These are phyloP conservation scores for Allium sativum DNA, from an alignment of 106 monocot genomes.

Conservation along the genomic window DNA sequence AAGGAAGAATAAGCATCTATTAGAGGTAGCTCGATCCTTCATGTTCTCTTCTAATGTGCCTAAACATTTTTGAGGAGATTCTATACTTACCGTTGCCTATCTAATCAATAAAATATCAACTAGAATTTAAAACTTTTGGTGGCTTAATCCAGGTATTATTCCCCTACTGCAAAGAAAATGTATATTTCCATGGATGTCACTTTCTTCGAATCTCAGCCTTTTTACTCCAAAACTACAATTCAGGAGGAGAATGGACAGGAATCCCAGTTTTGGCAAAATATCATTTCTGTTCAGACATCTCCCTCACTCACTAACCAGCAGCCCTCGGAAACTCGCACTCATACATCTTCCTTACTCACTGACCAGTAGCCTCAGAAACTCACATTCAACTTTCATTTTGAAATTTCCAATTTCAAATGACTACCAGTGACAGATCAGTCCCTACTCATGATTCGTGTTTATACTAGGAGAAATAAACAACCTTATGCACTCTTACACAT, in stretches of 20 bases:
- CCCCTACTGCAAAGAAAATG: background rate
- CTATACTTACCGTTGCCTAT: conserved; percentile 1
- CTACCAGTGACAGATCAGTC: too few species aligned
- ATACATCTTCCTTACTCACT: too few species aligned
- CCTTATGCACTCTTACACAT: too few species aligned
- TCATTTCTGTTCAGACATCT: background rate
- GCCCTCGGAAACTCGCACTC: background rate
- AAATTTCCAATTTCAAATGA: too few species aligned
- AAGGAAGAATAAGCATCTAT: background rate
- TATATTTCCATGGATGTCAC: conserved; percentile 6
- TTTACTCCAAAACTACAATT: conserved; percentile 5
- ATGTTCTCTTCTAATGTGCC: conserved; percentile 9
- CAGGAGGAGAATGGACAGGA: background rate
- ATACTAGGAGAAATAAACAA: background rate
- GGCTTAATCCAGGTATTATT: background rate
- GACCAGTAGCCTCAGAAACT: too few species aligned
- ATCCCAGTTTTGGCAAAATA: background rate
- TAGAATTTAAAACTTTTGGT: background rate
- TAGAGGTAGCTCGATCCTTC: conserved; percentile 2
- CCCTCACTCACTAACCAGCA: background rate
- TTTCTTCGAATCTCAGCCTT: conserved; percentile 4
- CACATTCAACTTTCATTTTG: too few species aligned
- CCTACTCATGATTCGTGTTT: background rate
- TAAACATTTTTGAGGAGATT: conserved; percentile 9
- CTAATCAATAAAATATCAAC: conserved; percentile 6